A percentile compares a stretch with the other conserved stretches of the same genome.
Evolutionary conservation across 2,329 filamentous ascomycete genomes (phyloP).

Genomic region (Didymella sp.): DNA sequence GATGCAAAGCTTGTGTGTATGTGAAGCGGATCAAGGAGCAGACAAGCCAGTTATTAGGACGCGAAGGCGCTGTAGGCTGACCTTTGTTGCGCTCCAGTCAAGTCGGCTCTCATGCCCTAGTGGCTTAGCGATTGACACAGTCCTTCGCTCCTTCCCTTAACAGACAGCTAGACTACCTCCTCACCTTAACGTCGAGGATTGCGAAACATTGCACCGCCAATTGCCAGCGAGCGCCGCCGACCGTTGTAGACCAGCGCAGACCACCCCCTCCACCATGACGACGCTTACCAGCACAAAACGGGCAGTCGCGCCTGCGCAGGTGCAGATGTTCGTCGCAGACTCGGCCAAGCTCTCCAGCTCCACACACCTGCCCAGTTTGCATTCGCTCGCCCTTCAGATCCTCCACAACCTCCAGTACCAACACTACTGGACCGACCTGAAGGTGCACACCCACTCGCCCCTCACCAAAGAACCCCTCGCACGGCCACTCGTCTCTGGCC

Average conservation of each 20-base stretch:
- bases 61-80: conserved; percentile 13
- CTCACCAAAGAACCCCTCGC: conserved; percentile 53
- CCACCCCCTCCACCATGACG: conserved; percentile 34
- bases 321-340: conserved; percentile 41
- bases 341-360: conserved; percentile 16
- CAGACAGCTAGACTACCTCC: conserved; percentile 27
- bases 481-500: conserved; percentile 72
- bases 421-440: conserved; percentile 74
- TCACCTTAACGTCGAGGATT: conserved; percentile 25
- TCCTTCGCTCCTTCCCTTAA: conserved; percentile 44
- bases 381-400: conserved; percentile 66
- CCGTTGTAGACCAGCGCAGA: conserved; percentile 6
- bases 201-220: conserved; percentile 38
- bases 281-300: conserved; percentile 33
- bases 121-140: conserved; percentile 23
- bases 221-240: conserved; percentile 21
- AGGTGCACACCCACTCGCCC: conserved; percentile 59
- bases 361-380: conserved; percentile 43
- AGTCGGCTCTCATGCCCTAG: conserved; percentile 14
- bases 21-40: neutral
- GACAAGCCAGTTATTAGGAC: conserved; percentile 2
- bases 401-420: conserved; percentile 75
- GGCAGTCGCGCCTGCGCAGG: conserved; percentile 39
- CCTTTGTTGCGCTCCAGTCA: conserved; percentile 14
- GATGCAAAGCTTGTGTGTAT: neutral